These are phyloP conservation scores for Babesia divergens DNA, from an alignment of 169 alveolate species.

Conservation along the genomic window DNA sequence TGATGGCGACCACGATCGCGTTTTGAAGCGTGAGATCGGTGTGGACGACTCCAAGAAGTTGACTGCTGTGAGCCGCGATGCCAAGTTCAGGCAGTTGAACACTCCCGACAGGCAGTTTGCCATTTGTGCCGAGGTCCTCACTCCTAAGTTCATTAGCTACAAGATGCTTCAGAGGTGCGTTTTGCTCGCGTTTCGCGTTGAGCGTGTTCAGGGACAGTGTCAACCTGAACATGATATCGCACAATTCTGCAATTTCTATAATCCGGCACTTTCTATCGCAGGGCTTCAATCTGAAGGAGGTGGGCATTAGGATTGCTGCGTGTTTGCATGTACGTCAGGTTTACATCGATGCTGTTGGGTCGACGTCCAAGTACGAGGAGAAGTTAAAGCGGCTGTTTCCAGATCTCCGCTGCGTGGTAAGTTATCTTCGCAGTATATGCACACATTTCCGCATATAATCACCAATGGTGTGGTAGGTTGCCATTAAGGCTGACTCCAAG, in stretches of 20 bases:
- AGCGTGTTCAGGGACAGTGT: slow-evolving; percentile 72
- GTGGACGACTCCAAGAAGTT: slow-evolving; percentile 88
- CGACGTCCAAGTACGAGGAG: slow-evolving; percentile 83
- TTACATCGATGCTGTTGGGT: slow-evolving; percentile 94
- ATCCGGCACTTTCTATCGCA: slow-evolving; percentile 67
- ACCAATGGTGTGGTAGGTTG: slow-evolving; percentile 58
- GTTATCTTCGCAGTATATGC: neutral
- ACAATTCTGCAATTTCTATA: slow-evolving; percentile 84
- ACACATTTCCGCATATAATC: neutral
- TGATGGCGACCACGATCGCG: slow-evolving; percentile 56
- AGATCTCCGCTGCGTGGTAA: slow-evolving; percentile 79
- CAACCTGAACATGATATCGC: slow-evolving; percentile 87
- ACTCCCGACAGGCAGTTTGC: slow-evolving; percentile 75
- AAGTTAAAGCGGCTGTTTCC: slow-evolving; percentile 79
- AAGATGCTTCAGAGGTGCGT: slow-evolving; percentile 81
- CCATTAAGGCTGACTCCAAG: slow-evolving; percentile 93
- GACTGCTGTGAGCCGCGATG: slow-evolving; percentile 80
- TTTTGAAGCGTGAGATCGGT: slow-evolving; percentile 71
- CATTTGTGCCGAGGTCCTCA: slow-evolving; percentile 66
- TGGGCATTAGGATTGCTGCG: neutral
- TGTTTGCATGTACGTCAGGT: slow-evolving; percentile 47
- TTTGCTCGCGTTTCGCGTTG: neutral
- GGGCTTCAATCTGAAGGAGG: slow-evolving; percentile 58
- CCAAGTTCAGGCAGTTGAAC: slow-evolving; percentile 72
- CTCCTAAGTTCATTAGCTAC: slow-evolving; percentile 83